Evolutionary conservation across 1,284 basidiomycete species (phyloP).

Genomic region (Fomitiporia mediterranea): DNA sequence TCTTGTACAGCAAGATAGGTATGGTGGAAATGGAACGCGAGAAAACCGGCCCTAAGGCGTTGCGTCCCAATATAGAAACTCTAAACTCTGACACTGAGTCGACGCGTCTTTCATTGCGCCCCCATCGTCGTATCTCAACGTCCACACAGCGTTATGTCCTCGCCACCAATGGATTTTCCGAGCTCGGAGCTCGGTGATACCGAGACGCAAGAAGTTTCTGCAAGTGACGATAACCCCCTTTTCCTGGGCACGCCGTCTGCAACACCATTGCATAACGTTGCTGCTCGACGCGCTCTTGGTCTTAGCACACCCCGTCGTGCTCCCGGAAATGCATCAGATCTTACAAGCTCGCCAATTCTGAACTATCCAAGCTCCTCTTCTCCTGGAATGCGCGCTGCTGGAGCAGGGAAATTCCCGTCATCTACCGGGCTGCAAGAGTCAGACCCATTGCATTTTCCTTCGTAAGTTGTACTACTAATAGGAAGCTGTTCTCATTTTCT

Average conservation of each 20-base stretch:
- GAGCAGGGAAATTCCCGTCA: conserved; percentile 27
- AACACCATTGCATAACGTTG: conserved; percentile 42
- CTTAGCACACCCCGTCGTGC: conserved; percentile 52
- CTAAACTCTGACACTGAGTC: background rate
- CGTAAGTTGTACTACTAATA: conserved; percentile 35
- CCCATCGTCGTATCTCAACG: background rate
- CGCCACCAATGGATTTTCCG: conserved; percentile 25
- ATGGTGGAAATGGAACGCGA: too few relatives aligned
- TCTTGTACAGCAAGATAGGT: too few relatives aligned
- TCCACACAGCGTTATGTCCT: conserved; percentile 20
- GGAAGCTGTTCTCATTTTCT: conserved; percentile 7
- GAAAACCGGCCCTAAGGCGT: conserved; percentile 8
- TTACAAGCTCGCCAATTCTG: conserved; percentile 61
- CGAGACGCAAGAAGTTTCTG: conserved; percentile 18
- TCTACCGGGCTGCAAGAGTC: conserved; percentile 41
- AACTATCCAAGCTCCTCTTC: conserved; percentile 74
- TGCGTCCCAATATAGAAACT: background rate
- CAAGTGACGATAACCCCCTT: conserved; percentile 36
- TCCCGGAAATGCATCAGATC: conserved; percentile 50
- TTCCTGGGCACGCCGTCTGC: conserved; percentile 58
- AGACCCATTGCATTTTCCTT: conserved; percentile 59
- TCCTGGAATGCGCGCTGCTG: conserved; percentile 39
- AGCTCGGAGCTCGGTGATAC: conserved; percentile 23
- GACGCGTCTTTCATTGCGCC: conserved; percentile 6
- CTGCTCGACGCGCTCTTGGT: conserved; percentile 60